Evolutionary conservation across 2,329 filamentous ascomycete genomes (phyloP), one percentile per base, ranked within the genome.

Genomic region (Colletotrichum camelliae): DNA sequence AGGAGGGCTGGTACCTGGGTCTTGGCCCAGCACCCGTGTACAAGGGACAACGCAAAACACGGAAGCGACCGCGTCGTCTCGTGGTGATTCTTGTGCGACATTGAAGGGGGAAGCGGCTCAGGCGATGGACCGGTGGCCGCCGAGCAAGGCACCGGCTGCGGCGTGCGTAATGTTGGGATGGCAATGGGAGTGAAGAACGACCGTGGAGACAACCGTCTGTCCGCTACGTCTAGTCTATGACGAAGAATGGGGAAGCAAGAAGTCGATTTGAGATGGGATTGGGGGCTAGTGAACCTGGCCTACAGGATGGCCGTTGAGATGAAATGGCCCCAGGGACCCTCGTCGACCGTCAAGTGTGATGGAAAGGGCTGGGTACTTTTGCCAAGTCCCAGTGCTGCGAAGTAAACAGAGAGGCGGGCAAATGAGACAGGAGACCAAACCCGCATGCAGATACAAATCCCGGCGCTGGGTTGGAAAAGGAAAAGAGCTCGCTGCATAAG

Each of bases 61-160:
- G 43, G 37, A 62, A 61, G 35, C 31, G 33, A 67, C 29, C 37
- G 37, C 35, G 72, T n/a, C 29, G 57, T 69, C 57, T 35, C 35
- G 33, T 58, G 67, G 57, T 60, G 64, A 58, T 35, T 72, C 29
- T 24, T 64, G 69, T 75, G 73, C 69, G 33, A 75, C 73, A 37
- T 37, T 58, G 43, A 10, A 66, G 55, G 24, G 37, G 35, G 21
- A 21, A 35, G 57, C 37, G 55, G 21, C 55, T 52, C 31, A 64
- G 62, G 58, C 68, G 39, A 65, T 57, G 29, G 35, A 21, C 31
- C 29, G 68, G 8, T 55, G 29, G 58, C 33, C 4, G 33, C 48
- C 31, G 33, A 60, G 55, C 27, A 66, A 33, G 35, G 55, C 62
- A 35, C 35, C 64, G 43, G 43, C 43, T 10, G 5, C 16, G 35